A percentile compares a stretch with the other conserved stretches of the same genome.
phyloP scores from a whole-genome alignment of 2,329 filamentous ascomycete genomes.

The Colletotrichum musae region DNA sequence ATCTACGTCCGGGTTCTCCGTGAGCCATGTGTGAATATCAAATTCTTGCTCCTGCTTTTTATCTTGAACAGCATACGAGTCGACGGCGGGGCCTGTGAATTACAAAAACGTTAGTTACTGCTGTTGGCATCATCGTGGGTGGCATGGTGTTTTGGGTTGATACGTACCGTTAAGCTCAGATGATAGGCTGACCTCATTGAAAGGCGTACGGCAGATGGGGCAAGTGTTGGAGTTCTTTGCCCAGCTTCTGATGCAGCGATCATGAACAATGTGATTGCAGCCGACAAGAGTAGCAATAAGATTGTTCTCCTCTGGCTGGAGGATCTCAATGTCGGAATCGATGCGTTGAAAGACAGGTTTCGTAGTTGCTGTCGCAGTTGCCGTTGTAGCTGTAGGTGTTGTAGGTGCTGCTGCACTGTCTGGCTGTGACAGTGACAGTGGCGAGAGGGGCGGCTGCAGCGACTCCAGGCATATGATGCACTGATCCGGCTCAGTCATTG shows the following conservation, averaged over 20 bases:
- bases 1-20: slow-evolving; percentile 77
- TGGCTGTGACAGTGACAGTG: slow-evolving; percentile 47
- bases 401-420: slow-evolving; percentile 44
- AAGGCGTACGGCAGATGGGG: slow-evolving; percentile 93
- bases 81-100: slow-evolving; percentile 66
- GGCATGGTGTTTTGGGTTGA: slow-evolving; percentile 17
- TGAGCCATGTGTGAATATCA: slow-evolving; percentile 80
- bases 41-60: slow-evolving; percentile 93
- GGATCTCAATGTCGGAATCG: slow-evolving; percentile 40
- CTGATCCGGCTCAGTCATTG: slow-evolving; percentile 72
- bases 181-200: slow-evolving; percentile 91
- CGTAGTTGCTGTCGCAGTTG: slow-evolving; percentile 42
- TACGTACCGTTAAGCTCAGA: slow-evolving; percentile 62
- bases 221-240: slow-evolving; percentile 97
- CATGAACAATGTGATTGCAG: slow-evolving; percentile 93
- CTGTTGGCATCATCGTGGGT: background rate
- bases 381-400: slow-evolving; percentile 42
- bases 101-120: slow-evolving; percentile 43
- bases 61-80: slow-evolving; percentile 78
- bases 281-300: slow-evolving; percentile 75
- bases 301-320: slow-evolving; percentile 49
- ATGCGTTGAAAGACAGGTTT: slow-evolving; percentile 38
- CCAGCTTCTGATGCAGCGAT: slow-evolving; percentile 94
- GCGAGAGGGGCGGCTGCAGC: slow-evolving; percentile 58
- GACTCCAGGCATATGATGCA: slow-evolving; percentile 80